Percentiles rank a stretch among this genome's conserved stretches.
These are phyloP conservation scores for Davidsoniella virescens DNA, from an alignment of 2,329 filamentous ascomycete genomes.

Conservation along the genomic window DNA sequence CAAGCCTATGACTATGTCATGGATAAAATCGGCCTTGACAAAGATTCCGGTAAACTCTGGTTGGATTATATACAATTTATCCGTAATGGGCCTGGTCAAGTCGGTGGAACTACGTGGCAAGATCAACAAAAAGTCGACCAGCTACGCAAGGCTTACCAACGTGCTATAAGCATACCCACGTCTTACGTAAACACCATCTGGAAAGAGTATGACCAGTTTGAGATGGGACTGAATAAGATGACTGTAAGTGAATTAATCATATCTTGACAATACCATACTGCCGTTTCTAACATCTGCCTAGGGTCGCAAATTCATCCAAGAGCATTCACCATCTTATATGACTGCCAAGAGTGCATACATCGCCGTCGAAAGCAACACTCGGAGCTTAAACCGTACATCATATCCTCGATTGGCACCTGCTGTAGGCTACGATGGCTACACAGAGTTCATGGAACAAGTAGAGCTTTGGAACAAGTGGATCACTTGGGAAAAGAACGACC, in stretches of 20 bases:
- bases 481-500: slow-evolving; percentile 86
- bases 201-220: slow-evolving; percentile 97
- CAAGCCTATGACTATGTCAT: slow-evolving; percentile 89
- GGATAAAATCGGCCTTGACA: slow-evolving; percentile 76
- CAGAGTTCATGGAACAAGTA: slow-evolving; percentile 71
- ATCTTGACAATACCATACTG: not conserved
- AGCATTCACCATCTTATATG: slow-evolving; percentile 88
- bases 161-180: slow-evolving; percentile 74
- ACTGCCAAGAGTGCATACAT: slow-evolving; percentile 83
- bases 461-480: slow-evolving; percentile 90
- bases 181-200: slow-evolving; percentile 69
- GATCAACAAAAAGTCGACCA: slow-evolving; percentile 97
- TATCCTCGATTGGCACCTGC: slow-evolving; percentile 69
- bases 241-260: slow-evolving; percentile 40
- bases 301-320: slow-evolving; percentile 89
- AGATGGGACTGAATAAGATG: slow-evolving; percentile 83
- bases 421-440: slow-evolving; percentile 70
- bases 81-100: slow-evolving; percentile 67
- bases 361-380: slow-evolving; percentile 75
- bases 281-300: slow-evolving; percentile 20
- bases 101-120: slow-evolving; percentile 82
- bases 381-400: slow-evolving; percentile 58
- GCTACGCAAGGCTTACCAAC: slow-evolving; percentile 81
- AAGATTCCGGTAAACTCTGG: slow-evolving; percentile 81
- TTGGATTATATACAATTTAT: slow-evolving; percentile 90